These are phyloP conservation scores for Phytophthora agathidicida DNA, from an alignment of 352 stramenopile genomes.

Conservation along the genomic window DNA sequence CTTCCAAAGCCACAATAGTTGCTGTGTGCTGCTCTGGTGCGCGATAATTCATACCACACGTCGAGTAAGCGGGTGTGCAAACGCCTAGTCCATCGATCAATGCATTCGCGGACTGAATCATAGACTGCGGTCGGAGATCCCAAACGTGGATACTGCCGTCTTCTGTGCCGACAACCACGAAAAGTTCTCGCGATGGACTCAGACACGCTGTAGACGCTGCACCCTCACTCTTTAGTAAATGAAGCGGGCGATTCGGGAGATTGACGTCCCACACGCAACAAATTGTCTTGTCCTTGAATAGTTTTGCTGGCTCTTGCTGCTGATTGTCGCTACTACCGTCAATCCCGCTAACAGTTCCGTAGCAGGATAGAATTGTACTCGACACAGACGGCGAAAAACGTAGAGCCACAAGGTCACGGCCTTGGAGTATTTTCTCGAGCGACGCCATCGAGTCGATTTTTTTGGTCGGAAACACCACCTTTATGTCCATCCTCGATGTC, in stretches of 20 bases:
- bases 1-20: constrained; percentile 51
- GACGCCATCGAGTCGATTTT: constrained; percentile 13
- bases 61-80: constrained; percentile 63
- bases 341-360: constrained; percentile 19
- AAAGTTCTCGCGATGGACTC: constrained; percentile 56
- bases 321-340: constrained; percentile 4
- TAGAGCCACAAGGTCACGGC: constrained; percentile 40
- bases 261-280: constrained; percentile 76
- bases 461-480: constrained; percentile 32
- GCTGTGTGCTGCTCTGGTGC: constrained; percentile 50
- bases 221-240: constrained; percentile 60
- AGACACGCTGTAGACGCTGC: constrained; percentile 43
- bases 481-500: constrained; percentile 37
- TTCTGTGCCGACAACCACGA: constrained; percentile 59
- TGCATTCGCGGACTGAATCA: constrained; percentile 20
- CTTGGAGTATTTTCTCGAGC: constrained; percentile 38
- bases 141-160: constrained; percentile 74
- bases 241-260: constrained; percentile 43
- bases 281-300: constrained; percentile 50
- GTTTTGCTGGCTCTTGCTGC: not conserved
- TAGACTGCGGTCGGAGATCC: constrained; percentile 52
- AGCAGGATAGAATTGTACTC: constrained; percentile 52
- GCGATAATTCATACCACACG: constrained; percentile 51
- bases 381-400: constrained; percentile 60
- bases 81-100: constrained; percentile 35